These are phyloP conservation scores for Peniophora sp. DNA, from an alignment of 1,284 basidiomycete genomes.

Conservation along the genomic window DNA sequence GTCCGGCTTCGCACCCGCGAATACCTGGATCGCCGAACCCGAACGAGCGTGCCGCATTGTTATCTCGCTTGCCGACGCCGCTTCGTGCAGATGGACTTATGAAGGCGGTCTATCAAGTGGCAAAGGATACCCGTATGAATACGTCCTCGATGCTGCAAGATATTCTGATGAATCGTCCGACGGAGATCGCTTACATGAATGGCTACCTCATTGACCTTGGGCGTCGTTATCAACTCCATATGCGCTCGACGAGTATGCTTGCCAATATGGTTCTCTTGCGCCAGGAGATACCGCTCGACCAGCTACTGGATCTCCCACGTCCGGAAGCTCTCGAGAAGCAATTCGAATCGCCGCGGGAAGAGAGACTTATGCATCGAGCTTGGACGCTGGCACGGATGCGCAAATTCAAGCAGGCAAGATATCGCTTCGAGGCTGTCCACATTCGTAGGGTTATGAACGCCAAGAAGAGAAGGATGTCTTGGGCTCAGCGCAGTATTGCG, in stretches of 20 bases:
- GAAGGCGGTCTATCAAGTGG: slow-evolving; percentile 47
- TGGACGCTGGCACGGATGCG: background rate
- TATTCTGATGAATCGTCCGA: slow-evolving; percentile 46
- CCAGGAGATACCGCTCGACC: slow-evolving; percentile 29
- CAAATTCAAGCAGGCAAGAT: background rate
- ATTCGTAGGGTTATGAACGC: no score
- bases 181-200: slow-evolving; percentile 83
- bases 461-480: no score
- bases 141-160: slow-evolving; percentile 78
- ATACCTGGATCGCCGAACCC: slow-evolving; percentile 27
- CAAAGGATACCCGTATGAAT: slow-evolving; percentile 51
- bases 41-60: slow-evolving; percentile 23
- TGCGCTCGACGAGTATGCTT: slow-evolving; percentile 58
- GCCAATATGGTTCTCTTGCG: slow-evolving; percentile 54
- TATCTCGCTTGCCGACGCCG: slow-evolving; percentile 31
- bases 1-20: background rate
- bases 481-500: no score
- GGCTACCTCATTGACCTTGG: slow-evolving; percentile 78
- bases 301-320: slow-evolving; percentile 26
- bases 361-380: background rate
- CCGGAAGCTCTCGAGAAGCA: background rate
- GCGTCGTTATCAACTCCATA: slow-evolving; percentile 47
- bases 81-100: slow-evolving; percentile 33
- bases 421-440: no score
- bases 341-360: background rate